A percentile compares a stretch with the other conserved stretches of the same genome.
These are phyloP conservation scores for Hericium rajendrae DNA, from an alignment of 768 basidiomycete species.

Conservation along the genomic window DNA sequence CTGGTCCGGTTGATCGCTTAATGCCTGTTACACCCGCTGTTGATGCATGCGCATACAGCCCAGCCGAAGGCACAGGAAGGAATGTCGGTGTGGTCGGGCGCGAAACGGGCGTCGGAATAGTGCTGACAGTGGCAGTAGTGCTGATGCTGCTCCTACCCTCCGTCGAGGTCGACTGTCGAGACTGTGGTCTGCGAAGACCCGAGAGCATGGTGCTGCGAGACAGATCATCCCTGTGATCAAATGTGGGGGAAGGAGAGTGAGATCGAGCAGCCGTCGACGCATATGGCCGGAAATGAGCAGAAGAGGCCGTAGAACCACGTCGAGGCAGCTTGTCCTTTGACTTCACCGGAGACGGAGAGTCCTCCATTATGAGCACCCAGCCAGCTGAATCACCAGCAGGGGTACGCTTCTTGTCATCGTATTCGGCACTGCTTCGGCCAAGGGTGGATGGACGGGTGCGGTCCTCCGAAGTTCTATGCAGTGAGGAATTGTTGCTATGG, in stretches of 20 bases:
- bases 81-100: slow-evolving; percentile 72
- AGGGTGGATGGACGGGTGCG: slow-evolving; percentile 15
- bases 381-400: slow-evolving; percentile 57
- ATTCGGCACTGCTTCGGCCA: slow-evolving; percentile 16
- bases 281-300: slow-evolving; percentile 41
- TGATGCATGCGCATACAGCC: slow-evolving; percentile 31
- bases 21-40: slow-evolving; percentile 31
- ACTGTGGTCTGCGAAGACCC: slow-evolving; percentile 55
- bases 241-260: slow-evolving; percentile 24
- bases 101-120: slow-evolving; percentile 57
- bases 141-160: slow-evolving; percentile 32
- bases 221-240: slow-evolving; percentile 31
- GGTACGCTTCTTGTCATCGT: slow-evolving; percentile 32
- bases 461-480: slow-evolving; percentile 25
- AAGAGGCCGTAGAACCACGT: slow-evolving; percentile 34
- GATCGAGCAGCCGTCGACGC: slow-evolving; percentile 37
- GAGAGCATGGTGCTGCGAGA: slow-evolving; percentile 34
- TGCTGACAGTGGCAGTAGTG: slow-evolving; percentile 46
- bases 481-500: slow-evolving; percentile 3
- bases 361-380: slow-evolving; percentile 88
- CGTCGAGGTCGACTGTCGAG: slow-evolving; percentile 59
- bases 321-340: slow-evolving; percentile 41
- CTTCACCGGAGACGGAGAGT: slow-evolving; percentile 65
- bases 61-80: slow-evolving; percentile 55
- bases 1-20: slow-evolving; percentile 53